Evolutionary conservation across 768 basidiomycete genomes (phyloP), one percentile per base, ranked within the genome.

Genomic region (Holtermanniella nyarrowii): DNA sequence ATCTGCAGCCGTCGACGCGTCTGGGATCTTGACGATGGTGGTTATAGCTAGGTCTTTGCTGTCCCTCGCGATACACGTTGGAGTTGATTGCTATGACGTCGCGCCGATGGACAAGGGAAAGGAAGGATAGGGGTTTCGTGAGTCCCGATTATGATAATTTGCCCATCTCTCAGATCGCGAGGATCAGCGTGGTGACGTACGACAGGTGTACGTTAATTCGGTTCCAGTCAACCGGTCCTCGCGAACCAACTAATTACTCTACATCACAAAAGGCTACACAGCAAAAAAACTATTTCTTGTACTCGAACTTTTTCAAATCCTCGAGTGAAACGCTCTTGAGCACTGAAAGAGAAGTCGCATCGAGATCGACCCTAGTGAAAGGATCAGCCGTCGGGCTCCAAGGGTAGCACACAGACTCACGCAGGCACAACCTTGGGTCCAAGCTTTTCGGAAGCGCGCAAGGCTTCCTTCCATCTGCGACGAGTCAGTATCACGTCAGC

Each of bases 381-480:
- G 5, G 37, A 27, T 18, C 24, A 46, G 26, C 10, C 5, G 24
- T 20, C 5, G 26, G 11, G 7, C 12, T 5, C 11, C 10, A 12
- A 46, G 31, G 10, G 31, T 25, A 12, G 21, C 49, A 49, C 14
- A 51, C 54, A 13, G 26, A 58, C 53, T 51, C 41, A 67, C 65
- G 47, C 49, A 10, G 65, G 65, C 3, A 67, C 65, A 18, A 67
- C 59, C 37, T 46, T 56, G 2, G 59, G 56, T 21, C 65, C 65
- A 5, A 62, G 42, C 26, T 44, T 49, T 25, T 57, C 59, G 40
- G 65, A 64, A 3, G 65, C 65, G 10, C 54, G 42, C 23, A 67
- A 39, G 10, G 69, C 69, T 52, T 71, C 65, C 56, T 69, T 68
- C 69, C 69, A 71, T 46, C 69, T 63, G 26, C n/a, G n/a, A n/a